These are phyloP conservation scores for Monascus purpureus DNA, from an alignment of 495 filamentous ascomycete species.

Conservation along the genomic window DNA sequence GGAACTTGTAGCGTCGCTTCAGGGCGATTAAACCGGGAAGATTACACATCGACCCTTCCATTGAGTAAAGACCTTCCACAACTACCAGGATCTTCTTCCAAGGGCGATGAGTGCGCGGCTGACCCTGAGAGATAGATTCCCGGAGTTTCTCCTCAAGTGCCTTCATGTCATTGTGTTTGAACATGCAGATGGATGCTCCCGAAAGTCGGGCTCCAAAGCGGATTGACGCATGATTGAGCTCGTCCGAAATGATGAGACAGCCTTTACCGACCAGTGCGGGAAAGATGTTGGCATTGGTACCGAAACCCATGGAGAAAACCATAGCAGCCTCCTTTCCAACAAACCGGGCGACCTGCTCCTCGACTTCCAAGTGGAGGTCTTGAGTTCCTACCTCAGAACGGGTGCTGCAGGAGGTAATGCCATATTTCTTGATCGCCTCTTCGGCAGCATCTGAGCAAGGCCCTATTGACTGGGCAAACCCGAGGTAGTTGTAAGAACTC, in stretches of 20 bases:
- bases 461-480: slow-evolving; percentile 94
- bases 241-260: slow-evolving; percentile 86
- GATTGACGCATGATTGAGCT: slow-evolving; percentile 95
- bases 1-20: slow-evolving; percentile 92
- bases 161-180: slow-evolving; percentile 92
- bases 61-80: slow-evolving; percentile 94
- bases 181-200: slow-evolving; percentile 85
- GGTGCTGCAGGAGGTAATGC: slow-evolving; percentile 65
- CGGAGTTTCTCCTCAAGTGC: slow-evolving; percentile 74
- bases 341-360: slow-evolving; percentile 77
- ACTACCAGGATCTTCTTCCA: slow-evolving; percentile 98
- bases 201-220: slow-evolving; percentile 88
- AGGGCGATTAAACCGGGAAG: slow-evolving; percentile 72
- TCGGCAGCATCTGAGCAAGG: slow-evolving; percentile 92
- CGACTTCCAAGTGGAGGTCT: slow-evolving; percentile 77
- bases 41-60: slow-evolving; percentile 98
- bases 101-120: slow-evolving; percentile 89
- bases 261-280: slow-evolving; percentile 84
- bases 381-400: slow-evolving; percentile 74
- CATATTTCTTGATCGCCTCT: slow-evolving; percentile 68
- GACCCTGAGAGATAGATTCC: slow-evolving; percentile 87
- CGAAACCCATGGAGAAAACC: slow-evolving; percentile 98
- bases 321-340: slow-evolving; percentile 88
- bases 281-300: slow-evolving; percentile 84
- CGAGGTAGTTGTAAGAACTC: slow-evolving; percentile 98